phyloP scores from a whole-genome alignment of 1,139 yeast species.

The Suhomyces guaymorum region DNA sequence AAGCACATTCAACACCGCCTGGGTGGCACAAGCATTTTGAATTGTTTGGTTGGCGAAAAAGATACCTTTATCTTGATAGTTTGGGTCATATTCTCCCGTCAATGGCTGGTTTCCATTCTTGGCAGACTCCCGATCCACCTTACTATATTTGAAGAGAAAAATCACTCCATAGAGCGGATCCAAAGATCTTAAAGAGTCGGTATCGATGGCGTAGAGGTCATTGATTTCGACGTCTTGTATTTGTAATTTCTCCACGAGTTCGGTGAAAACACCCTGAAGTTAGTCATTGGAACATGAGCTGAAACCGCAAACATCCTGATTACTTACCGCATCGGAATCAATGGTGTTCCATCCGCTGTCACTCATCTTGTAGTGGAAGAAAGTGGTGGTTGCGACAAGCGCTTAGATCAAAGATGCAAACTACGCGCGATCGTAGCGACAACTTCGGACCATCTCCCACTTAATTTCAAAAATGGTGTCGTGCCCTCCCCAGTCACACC shows the following conservation, averaged over 20 bases:
- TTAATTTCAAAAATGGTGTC: not conserved
- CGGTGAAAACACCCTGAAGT: conserved; percentile 64
- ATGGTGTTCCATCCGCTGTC: conserved; percentile 63
- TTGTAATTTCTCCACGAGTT: conserved; percentile 59
- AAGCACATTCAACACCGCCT: conserved; percentile 64
- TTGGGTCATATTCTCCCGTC: conserved; percentile 47
- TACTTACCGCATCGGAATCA: conserved; percentile 65
- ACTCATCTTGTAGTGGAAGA: conserved; percentile 16
- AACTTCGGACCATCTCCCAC: no score
- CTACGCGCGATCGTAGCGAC: no score
- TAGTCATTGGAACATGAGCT: conserved; percentile 10
- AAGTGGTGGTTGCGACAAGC: no score
- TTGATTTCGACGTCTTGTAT: conserved; percentile 59
- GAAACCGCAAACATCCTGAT: no score
- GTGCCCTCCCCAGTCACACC: conserved; percentile 1
- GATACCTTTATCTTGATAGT: conserved; percentile 37
- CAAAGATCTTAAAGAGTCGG: conserved; percentile 40
- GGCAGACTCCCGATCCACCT: conserved; percentile 35
- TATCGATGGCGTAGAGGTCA: conserved; percentile 58
- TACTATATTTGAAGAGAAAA: conserved; percentile 63
- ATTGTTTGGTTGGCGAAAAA: conserved; percentile 70
- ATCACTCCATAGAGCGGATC: conserved; percentile 60
- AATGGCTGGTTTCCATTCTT: conserved; percentile 34
- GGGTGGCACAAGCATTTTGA: conserved; percentile 78
- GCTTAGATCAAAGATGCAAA: no score